These are phyloP conservation scores for Penicillium sp. DNA, from an alignment of 2,329 filamentous ascomycete species.

Conservation along the genomic window DNA sequence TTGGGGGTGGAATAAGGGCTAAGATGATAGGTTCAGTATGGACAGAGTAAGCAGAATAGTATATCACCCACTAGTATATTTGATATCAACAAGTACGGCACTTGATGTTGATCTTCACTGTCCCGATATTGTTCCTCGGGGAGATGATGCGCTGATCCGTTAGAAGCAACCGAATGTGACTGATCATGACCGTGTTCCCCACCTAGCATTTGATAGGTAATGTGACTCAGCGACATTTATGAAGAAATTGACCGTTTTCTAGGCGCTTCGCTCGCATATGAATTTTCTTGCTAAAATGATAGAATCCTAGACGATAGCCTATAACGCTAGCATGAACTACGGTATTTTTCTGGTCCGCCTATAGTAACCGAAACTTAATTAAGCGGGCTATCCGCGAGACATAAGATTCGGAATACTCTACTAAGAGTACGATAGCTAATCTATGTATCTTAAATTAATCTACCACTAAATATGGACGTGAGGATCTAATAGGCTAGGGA, in stretches of 20 bases:
- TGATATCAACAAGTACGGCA: not conserved
- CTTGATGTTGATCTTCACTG: not conserved
- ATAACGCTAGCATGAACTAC: too few relatives aligned
- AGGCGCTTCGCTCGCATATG: not conserved
- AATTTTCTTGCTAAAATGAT: not conserved
- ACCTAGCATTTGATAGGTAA: too few relatives aligned
- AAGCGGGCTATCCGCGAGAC: too few relatives aligned
- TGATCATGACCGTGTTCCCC: too few relatives aligned
- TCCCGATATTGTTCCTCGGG: not conserved
- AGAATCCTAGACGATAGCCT: not conserved
- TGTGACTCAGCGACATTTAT: not conserved
- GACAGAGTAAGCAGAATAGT: not conserved
- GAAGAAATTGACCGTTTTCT: not conserved
- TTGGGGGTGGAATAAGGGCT: not conserved
- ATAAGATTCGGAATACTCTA: too few relatives aligned
- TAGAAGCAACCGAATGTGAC: too few relatives aligned
- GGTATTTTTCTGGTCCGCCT: too few relatives aligned
- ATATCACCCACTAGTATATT: not conserved
- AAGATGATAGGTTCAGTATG: not conserved
- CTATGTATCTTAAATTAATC: too few relatives aligned
- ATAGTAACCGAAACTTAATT: not conserved
- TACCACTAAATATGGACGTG: too few relatives aligned
- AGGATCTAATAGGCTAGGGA: too few relatives aligned
- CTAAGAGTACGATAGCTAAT: too few relatives aligned
- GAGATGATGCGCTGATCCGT: not conserved